Percentiles rank a stretch among this genome's conserved stretches.
Conservation (phyloP, 2,329 filamentous ascomycete species). For the Aspergillus sp. region DNA sequence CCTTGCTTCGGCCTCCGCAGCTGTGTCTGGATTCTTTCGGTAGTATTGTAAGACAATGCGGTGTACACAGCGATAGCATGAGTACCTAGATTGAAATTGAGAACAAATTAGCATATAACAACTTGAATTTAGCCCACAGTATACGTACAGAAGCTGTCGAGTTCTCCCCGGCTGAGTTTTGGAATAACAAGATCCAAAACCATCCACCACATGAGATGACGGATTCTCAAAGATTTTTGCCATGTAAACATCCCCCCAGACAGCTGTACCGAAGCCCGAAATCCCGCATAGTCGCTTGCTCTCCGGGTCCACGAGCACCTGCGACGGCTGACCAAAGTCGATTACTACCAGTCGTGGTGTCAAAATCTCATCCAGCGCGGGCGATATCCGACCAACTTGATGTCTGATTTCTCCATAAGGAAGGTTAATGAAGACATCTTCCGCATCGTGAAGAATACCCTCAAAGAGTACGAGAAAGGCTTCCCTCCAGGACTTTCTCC, state of each 20-base stretch:
- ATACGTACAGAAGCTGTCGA: constrained; percentile 37
- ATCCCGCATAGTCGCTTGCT: constrained; percentile 52
- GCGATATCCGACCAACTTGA: constrained; percentile 45
- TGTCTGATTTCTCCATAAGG: constrained; percentile 57
- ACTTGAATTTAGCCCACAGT: neutral
- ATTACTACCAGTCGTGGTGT: constrained; percentile 53
- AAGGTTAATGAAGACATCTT: constrained; percentile 58
- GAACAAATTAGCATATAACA: neutral
- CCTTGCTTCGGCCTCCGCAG: constrained; percentile 38
- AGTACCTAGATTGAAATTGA: constrained; percentile 29
- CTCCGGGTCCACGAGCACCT: constrained; percentile 52
- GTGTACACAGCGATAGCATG: constrained; percentile 39
- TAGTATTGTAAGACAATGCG: constrained; percentile 41
- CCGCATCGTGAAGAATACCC: constrained; percentile 54
- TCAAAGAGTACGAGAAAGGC: constrained; percentile 55
- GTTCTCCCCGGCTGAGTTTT: constrained; percentile 26
- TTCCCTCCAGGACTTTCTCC: constrained; percentile 53
- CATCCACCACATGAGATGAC: constrained; percentile 36
- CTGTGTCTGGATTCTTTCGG: constrained; percentile 31
- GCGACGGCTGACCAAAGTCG: constrained; percentile 49
- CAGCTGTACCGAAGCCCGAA: constrained; percentile 52
- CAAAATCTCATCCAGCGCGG: constrained; percentile 51
- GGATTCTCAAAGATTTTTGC: constrained; percentile 49
- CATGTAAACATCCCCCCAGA: constrained; percentile 60
- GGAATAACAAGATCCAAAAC: constrained; percentile 30